Percentiles rank a stretch among this genome's conserved stretches.
Conservation (phyloP, 2,329 filamentous ascomycete genomes). For the Ophiostoma quercus region DNA sequence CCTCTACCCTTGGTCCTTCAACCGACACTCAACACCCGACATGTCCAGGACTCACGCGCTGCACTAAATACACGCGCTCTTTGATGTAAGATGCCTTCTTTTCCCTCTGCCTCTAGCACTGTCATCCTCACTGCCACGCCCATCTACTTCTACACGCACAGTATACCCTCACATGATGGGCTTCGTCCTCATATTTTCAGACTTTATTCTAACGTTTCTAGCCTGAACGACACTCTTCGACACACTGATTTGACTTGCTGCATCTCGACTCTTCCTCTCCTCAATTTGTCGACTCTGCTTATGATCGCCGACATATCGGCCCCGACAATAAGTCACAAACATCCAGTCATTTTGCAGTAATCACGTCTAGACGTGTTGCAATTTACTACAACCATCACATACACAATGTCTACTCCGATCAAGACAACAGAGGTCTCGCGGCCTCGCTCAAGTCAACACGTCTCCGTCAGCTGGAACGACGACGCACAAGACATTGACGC, state of each 20-base stretch:
- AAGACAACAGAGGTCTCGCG: constrained; percentile 32
- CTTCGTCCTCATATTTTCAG: background rate
- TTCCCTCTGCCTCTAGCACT: background rate
- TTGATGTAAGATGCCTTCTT: background rate
- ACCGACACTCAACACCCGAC: background rate
- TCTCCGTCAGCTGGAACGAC: constrained; percentile 37
- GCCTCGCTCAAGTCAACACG: constrained; percentile 35
- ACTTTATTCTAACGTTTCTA: background rate
- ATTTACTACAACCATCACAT: background rate
- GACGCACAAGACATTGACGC: constrained; percentile 28
- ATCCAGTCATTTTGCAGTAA: background rate
- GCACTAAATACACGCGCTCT: constrained; percentile 13
- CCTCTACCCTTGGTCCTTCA: background rate
- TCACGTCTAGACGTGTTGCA: constrained; percentile 8
- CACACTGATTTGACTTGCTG: background rate
- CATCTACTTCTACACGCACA: background rate
- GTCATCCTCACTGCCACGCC: background rate
- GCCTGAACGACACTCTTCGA: background rate
- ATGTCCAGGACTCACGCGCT: constrained; percentile 21
- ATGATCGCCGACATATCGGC: background rate
- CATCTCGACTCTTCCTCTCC: background rate
- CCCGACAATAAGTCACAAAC: background rate
- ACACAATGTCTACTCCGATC: constrained; percentile 20
- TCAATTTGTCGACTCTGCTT: background rate
- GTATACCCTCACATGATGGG: background rate